A percentile compares a stretch with the other conserved stretches of the same genome.
These are phyloP conservation scores for Obba rivulosa DNA, from an alignment of 768 basidiomycete species.

Conservation along the genomic window DNA sequence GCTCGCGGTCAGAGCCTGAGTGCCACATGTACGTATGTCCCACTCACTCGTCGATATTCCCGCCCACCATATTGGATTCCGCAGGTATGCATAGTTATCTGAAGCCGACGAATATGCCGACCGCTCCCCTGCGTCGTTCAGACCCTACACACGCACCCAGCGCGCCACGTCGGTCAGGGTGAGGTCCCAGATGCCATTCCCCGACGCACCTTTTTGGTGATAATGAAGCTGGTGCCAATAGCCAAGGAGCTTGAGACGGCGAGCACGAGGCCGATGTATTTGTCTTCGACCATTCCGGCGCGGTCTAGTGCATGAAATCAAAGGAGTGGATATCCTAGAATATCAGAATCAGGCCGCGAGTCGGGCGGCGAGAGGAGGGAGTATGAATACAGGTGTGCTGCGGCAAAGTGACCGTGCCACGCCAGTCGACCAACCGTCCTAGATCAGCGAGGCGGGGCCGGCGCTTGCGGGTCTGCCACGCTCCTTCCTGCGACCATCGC, in stretches of 20 bases:
- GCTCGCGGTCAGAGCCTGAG: constrained; percentile 2
- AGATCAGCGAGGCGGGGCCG: not conserved
- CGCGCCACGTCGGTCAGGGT: not conserved
- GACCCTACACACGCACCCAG: constrained; percentile 50
- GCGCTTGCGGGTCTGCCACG: no score
- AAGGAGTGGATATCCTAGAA: not conserved
- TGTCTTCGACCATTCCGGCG: constrained; percentile 74
- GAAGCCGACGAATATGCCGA: constrained; percentile 55
- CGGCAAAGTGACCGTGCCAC: not conserved
- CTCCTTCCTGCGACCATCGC: no score
- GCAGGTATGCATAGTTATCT: constrained; percentile 81
- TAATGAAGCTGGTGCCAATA: constrained; percentile 96
- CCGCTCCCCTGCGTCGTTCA: constrained; percentile 76
- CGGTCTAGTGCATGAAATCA: not conserved
- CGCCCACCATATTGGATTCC: constrained; percentile 95
- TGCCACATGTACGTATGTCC: not conserved
- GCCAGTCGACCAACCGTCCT: not conserved
- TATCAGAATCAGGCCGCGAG: no score
- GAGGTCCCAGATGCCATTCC: not conserved
- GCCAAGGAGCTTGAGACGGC: constrained; percentile 80
- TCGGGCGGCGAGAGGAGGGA: no score
- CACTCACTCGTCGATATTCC: constrained; percentile 87
- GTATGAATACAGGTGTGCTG: no score
- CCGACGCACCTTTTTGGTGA: constrained; percentile 88
- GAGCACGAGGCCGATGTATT: constrained; percentile 89